Percentiles rank a stretch among this genome's conserved stretches.
Conservation (phyloP, 2,329 filamentous ascomycete species). For the Chalaropsis thielavioides region DNA sequence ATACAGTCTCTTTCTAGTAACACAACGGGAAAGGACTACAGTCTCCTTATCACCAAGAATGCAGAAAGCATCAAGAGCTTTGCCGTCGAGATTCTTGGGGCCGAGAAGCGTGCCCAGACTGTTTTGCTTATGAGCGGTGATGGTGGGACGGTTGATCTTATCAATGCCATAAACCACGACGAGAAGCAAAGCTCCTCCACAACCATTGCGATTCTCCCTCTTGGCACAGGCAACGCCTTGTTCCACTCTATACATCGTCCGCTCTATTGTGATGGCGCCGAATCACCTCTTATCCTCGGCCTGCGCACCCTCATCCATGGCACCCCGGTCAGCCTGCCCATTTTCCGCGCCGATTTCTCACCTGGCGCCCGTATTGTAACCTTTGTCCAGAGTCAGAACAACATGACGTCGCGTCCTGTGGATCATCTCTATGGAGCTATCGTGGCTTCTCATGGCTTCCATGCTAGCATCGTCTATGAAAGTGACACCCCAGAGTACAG, state of each 20-base stretch:
- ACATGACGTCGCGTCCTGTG: conserved; percentile 20
- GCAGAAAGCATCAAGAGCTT: conserved; percentile 51
- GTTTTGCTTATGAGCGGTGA: conserved; percentile 76
- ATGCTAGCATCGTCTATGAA: conserved; percentile 77
- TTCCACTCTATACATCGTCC: conserved; percentile 49
- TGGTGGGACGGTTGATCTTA: conserved; percentile 67
- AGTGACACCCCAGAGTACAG: conserved; percentile 76
- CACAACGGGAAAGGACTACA: conserved; percentile 26
- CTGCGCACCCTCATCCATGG: conserved; percentile 48
- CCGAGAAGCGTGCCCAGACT: conserved; percentile 30
- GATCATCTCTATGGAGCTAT: conserved; percentile 55
- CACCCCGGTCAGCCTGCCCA: conserved; percentile 38
- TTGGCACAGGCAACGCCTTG: conserved; percentile 52
- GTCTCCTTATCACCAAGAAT: conserved; percentile 48
- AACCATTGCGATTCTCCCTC: conserved; percentile 40
- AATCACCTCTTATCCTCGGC: conserved; percentile 34
- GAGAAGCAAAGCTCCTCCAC: conserved; percentile 23
- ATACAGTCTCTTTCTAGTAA: conserved; percentile 17
- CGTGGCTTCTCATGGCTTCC: conserved; percentile 80
- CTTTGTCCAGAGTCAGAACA: conserved; percentile 20
- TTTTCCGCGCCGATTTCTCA: conserved; percentile 48
- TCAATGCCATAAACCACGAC: conserved; percentile 41
- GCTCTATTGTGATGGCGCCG: conserved; percentile 29
- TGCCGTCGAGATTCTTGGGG: conserved; percentile 29
- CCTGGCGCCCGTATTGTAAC: conserved; percentile 38